Evolutionary conservation across 2,329 filamentous ascomycete species (phyloP).

Genomic region (Aspergillus piperis): DNA sequence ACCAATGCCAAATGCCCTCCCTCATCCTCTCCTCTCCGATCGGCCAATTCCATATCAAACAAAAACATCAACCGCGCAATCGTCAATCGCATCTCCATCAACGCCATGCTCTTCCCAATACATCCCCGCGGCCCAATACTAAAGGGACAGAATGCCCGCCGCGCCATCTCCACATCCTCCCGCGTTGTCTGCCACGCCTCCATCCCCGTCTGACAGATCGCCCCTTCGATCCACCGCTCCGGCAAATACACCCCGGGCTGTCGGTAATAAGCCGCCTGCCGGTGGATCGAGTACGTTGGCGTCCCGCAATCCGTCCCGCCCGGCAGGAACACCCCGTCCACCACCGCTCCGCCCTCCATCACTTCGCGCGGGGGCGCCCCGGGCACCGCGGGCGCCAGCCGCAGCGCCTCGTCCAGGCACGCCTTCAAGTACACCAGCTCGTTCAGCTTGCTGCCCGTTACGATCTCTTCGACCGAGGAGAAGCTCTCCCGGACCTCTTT

Average conservation of each 20-base stretch:
- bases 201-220: conserved; percentile 40
- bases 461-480: conserved; percentile 39
- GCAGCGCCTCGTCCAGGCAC: conserved; percentile 46
- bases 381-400: conserved; percentile 42
- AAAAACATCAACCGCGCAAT: conserved; percentile 42
- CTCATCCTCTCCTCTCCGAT: conserved; percentile 37
- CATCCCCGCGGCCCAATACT: conserved; percentile 46
- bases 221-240: conserved; percentile 65
- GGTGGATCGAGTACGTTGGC: conserved; percentile 69
- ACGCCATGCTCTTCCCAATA: conserved; percentile 47
- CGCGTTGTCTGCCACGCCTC: conserved; percentile 46
- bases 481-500: conserved; percentile 42
- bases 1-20: conserved; percentile 38
- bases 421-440: conserved; percentile 44
- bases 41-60: conserved; percentile 42
- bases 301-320: conserved; percentile 64
- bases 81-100: conserved; percentile 45
- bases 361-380: conserved; percentile 42
- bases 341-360: conserved; percentile 39
- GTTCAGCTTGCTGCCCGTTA: conserved; percentile 36
- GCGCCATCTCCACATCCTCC: conserved; percentile 55
- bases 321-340: conserved; percentile 41
- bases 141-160: conserved; percentile 70
- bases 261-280: conserved; percentile 64
- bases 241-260: conserved; percentile 61